These are phyloP conservation scores for Cryptococcus neoformans DNA, from an alignment of 1,284 basidiomycete genomes.

Conservation along the genomic window DNA sequence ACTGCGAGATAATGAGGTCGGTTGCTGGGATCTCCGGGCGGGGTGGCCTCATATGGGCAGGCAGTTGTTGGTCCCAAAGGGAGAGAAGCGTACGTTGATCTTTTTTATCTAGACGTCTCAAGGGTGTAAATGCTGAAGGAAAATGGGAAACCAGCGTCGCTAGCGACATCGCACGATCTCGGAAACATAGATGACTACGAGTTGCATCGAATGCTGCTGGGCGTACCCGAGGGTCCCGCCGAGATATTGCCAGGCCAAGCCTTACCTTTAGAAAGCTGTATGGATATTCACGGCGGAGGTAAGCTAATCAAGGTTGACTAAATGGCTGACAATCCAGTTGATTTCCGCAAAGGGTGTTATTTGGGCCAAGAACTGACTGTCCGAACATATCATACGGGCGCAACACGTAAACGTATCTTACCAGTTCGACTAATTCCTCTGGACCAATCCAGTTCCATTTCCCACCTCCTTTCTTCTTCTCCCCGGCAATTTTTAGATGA, in stretches of 20 bases:
- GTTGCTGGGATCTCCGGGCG: constrained; percentile 64
- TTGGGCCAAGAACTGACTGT: constrained; percentile 97
- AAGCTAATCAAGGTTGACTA: constrained; percentile 34
- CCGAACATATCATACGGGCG: constrained; percentile 91
- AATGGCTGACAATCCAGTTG: constrained; percentile 58
- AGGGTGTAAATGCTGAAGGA: not conserved
- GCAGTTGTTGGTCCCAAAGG: constrained; percentile 65
- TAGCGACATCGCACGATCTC: constrained; percentile 19
- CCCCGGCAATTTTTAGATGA: not conserved
- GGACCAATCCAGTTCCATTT: constrained; percentile 6
- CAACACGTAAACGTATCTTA: constrained; percentile 84
- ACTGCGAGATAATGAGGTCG: constrained; percentile 32
- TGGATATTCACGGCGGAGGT: constrained; percentile 92
- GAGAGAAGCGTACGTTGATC: constrained; percentile 63
- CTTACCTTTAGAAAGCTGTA: constrained; percentile 89
- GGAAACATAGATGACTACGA: constrained; percentile 56
- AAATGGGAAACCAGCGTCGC: constrained; percentile 15
- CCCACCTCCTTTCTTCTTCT: constrained; percentile 2
- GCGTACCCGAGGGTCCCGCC: constrained; percentile 78
- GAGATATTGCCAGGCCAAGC: constrained; percentile 76
- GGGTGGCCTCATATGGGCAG: constrained; percentile 65
- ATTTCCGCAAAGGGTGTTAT: constrained; percentile 97
- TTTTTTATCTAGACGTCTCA: not conserved
- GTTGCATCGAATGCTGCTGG: constrained; percentile 73
- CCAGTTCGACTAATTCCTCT: constrained; percentile 58